A percentile compares a stretch with the other conserved stretches of the same genome.
These are phyloP conservation scores for Teratosphaeria viscida DNA, from an alignment of 2,329 filamentous ascomycete genomes.

Conservation along the genomic window DNA sequence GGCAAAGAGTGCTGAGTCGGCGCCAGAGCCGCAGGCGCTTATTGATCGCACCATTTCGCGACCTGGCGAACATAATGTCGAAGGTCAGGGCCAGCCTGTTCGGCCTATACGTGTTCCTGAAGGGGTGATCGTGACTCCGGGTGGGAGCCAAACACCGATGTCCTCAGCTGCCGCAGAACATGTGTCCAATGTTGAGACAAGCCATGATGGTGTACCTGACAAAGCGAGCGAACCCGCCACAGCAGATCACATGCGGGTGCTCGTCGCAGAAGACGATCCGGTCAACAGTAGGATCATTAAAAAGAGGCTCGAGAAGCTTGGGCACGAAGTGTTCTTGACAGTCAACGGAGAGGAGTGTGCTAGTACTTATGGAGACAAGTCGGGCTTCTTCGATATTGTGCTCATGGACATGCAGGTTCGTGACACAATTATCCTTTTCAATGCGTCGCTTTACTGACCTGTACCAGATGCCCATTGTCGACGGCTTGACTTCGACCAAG, in stretches of 20 bases:
- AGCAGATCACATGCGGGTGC: conserved; percentile 47
- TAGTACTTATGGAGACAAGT: conserved; percentile 53
- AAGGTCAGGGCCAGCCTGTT: conserved; percentile 33
- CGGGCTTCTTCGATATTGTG: conserved; percentile 60
- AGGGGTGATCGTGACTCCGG: conserved; percentile 14
- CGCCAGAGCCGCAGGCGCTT: conserved; percentile 1
- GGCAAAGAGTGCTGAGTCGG: conserved; percentile 13
- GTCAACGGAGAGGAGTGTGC: conserved; percentile 81
- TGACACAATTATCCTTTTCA: not conserved
- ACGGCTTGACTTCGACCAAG: conserved; percentile 70
- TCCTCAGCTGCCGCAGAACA: not conserved
- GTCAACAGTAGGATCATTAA: conserved; percentile 74
- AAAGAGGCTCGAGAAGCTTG: conserved; percentile 67
- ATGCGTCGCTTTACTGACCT: conserved; percentile 6
- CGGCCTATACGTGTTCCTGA: conserved; percentile 39
- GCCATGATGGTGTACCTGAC: conserved; percentile 2
- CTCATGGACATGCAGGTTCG: conserved; percentile 88
- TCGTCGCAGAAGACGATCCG: conserved; percentile 81
- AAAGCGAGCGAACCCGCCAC: conserved; percentile 8
- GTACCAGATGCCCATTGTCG: conserved; percentile 77
- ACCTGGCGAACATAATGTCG: conserved; percentile 30
- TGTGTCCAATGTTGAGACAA: not conserved
- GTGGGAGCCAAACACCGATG: not conserved
- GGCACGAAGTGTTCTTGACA: conserved; percentile 61
- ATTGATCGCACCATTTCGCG: conserved; percentile 1